Conservation (phyloP, 2,329 filamentous ascomycete species). For the Chaetomium strumarium region DNA sequence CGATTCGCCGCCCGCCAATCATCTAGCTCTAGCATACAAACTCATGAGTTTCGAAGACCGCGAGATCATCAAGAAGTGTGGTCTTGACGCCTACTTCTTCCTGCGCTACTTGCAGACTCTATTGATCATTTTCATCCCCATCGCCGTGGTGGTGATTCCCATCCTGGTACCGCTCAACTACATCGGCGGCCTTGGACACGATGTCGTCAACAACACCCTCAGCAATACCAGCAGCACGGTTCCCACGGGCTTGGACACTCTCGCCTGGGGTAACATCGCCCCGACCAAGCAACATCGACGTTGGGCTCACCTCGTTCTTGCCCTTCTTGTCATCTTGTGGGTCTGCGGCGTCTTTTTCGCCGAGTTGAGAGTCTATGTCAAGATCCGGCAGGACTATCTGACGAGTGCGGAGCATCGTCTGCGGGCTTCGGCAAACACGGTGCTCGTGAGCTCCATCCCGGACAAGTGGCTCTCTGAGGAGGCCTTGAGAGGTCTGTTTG, state of each 20-base stretch:
- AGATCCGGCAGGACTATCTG: slow-evolving; percentile 87
- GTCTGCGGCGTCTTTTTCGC: slow-evolving; percentile 82
- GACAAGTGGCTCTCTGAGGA: slow-evolving; percentile 83
- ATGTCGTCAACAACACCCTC: slow-evolving; percentile 37
- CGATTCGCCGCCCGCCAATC: slow-evolving; percentile 58
- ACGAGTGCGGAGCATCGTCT: slow-evolving; percentile 93
- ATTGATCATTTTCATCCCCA: slow-evolving; percentile 84
- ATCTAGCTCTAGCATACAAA: slow-evolving; percentile 47
- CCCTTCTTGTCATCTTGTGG: slow-evolving; percentile 71
- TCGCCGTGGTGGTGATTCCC: slow-evolving; percentile 71
- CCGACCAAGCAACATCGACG: slow-evolving; percentile 61
- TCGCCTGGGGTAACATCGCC: slow-evolving; percentile 84
- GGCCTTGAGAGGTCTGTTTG: slow-evolving; percentile 76
- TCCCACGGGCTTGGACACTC: slow-evolving; percentile 67
- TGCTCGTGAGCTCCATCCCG: slow-evolving; percentile 86
- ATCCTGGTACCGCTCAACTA: slow-evolving; percentile 83
- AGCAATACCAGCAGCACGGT: slow-evolving; percentile 32
- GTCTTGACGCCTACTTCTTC: slow-evolving; percentile 96
- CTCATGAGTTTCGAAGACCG: slow-evolving; percentile 65
- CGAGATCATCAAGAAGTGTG: slow-evolving; percentile 90
- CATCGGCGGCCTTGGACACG: slow-evolving; percentile 59
- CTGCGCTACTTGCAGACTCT: slow-evolving; percentile 74
- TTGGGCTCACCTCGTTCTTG: slow-evolving; percentile 79
- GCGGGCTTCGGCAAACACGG: slow-evolving; percentile 88
- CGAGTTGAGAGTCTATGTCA: slow-evolving; percentile 82